Evolutionary conservation across 352 stramenopile genomes (phyloP), one percentile per base, ranked within the genome.

Genomic region (Aphanomyces euteiches): DNA sequence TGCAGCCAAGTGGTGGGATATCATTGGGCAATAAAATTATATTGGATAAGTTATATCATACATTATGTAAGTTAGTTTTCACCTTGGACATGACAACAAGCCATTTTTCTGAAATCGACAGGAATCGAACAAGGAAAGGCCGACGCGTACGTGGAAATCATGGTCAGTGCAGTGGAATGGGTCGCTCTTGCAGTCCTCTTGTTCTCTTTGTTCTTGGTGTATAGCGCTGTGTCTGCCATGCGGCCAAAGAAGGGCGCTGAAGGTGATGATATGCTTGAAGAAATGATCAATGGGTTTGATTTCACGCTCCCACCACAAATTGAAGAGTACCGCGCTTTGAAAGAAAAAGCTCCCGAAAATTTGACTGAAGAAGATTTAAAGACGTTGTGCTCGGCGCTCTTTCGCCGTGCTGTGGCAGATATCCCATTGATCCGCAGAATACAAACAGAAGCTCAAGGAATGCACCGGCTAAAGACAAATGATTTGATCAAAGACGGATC

Each of bases 271-370:
- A 90, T 82, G 68, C 79, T 94, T 54, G 84, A 94, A 38, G 84
- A 83, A 57, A 94, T 94, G 83, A 92, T 94, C 80, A 94, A 94
- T 73, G 87, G 87, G 75, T 94, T 94, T 63, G 87, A 94, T 82
- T 92, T 94, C 77, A 78, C 85, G 59, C 73, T 94, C 60, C 87
- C 87, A 0, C 82, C 92, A 38, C 84, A 94, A 67, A 83, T 92
- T 56, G 87, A 91, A 59, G 70, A 83, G 72, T 94, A 92, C 77
- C 87, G 78, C 59, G 80, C 87, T 73, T 75, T 80, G 63, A 88
- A 87, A 57, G 79, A 81, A 41, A 83, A 92, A 73, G 75, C 90
- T 66, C 69, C 82, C 7, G 40, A 17, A 36, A 13, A 34, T 19
- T 37, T 67, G 13, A 36, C 38, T 13, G 59, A 67, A 56, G 78